Percentiles rank a stretch among this genome's conserved stretches.
Evolutionary conservation across 1,139 yeast genomes (phyloP).

Genomic region (Yamadazyma atmosphaerica): DNA sequence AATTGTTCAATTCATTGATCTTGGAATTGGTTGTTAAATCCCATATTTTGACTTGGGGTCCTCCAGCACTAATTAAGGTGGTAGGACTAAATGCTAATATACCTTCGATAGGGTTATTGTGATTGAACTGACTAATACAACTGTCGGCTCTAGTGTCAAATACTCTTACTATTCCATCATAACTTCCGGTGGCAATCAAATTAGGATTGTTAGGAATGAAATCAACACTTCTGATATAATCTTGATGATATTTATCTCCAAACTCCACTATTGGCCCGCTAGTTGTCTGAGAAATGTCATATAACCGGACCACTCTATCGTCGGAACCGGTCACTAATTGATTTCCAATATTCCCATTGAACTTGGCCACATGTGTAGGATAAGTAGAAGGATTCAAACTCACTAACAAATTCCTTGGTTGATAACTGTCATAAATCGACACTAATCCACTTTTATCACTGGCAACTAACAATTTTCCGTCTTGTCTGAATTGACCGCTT

Average conservation of each 20-base stretch:
- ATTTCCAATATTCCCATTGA: conserved; percentile 71
- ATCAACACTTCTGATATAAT: conserved; percentile 81
- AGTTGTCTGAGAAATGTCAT: conserved; percentile 80
- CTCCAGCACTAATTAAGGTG: conserved; percentile 81
- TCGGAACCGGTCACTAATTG: conserved; percentile 87
- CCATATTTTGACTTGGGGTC: conserved; percentile 87
- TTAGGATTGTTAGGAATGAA: conserved; percentile 76
- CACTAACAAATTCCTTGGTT: conserved; percentile 76
- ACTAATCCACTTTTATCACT: conserved; percentile 89
- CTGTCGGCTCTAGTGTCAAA: conserved; percentile 76
- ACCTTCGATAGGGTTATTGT: conserved; percentile 73
- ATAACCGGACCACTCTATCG: conserved; percentile 81
- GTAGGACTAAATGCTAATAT: conserved; percentile 81
- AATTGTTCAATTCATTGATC: conserved; percentile 68
- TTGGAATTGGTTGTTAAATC: conserved; percentile 77
- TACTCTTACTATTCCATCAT: conserved; percentile 84
- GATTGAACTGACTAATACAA: conserved; percentile 37
- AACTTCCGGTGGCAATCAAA: conserved; percentile 87
- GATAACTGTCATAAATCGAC: conserved; percentile 77
- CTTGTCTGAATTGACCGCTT: conserved; percentile 78
- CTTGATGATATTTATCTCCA: conserved; percentile 68
- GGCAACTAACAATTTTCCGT: conserved; percentile 81
- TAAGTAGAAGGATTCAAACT: conserved; percentile 79
- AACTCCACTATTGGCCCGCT: conserved; percentile 66
- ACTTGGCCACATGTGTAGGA: conserved; percentile 94